Evolutionary conservation across 2,329 filamentous ascomycete genomes (phyloP), one percentile per base, ranked within the genome.

Genomic region (Macrophomina tecta): DNA sequence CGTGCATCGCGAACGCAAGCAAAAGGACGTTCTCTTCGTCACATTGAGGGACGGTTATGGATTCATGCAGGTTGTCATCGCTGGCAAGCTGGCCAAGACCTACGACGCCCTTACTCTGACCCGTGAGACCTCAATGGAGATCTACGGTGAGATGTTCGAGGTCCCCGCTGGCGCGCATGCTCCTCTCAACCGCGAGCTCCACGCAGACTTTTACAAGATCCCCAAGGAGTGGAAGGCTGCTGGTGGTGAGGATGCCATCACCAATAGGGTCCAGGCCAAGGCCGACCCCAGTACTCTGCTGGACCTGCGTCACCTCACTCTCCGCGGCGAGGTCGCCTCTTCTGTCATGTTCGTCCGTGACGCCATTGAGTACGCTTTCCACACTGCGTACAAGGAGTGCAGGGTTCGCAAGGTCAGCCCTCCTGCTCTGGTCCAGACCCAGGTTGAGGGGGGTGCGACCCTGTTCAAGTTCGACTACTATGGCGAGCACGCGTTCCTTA

Each of bases 401-500:
- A 86, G 89, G 70, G 86, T 94, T 78, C 86, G 90, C 74, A 94
- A 97, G 82, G 93, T 97, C 70, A 91, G 90, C 58, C 94, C 94
- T 12, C 94, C 94, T 1, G 93, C 93, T 38, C 90, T 97, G 79
- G 95, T 97, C 68, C 95, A 96, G 83, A 98, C 94, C 18, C 91
- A 97, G 82, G 92, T 97, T 76, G 94, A 98, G 82, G 94, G 94
- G 71, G 94, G 94, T 66, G 88, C 91, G 73, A 97, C 94, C 3
- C 89, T 98, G 45, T 98, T 97, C 86, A 89, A 88, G 68, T 91
- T 97, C 74, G 85, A 91, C 76, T 96, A 95, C 85, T 97, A 97
- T 81, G 90, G 89, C 72, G 91, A 97, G 80, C 87, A 90, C 72
- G 91, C 95, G 68, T 99, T 94, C 83, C 88, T 99, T 69, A 98